Evolutionary conservation across 192 early-diverging fungal species (phyloP).

Genomic region (Radiomyces spectabilis): DNA sequence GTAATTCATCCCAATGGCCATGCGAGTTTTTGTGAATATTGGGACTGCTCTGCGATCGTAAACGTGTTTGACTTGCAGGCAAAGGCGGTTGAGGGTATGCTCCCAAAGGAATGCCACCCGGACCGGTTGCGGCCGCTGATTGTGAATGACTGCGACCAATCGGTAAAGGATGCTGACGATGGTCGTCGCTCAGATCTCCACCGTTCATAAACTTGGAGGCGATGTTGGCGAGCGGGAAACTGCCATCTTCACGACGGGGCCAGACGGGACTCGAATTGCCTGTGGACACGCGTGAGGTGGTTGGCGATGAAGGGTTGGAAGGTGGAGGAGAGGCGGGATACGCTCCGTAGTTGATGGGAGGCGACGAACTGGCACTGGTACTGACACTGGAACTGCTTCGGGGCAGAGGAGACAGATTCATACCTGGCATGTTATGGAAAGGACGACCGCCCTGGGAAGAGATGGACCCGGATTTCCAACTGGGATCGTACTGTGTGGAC

Average conservation of each 20-base stretch:
- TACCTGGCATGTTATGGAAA: constrained; percentile 9
- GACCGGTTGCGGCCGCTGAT: background rate
- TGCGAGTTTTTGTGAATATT: constrained; percentile 34
- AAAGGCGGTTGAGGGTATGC: background rate
- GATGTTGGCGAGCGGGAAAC: no score
- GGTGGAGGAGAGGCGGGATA: constrained; percentile 43
- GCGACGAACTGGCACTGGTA: constrained; percentile 5
- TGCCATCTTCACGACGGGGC: no score
- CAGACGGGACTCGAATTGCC: constrained; percentile 3
- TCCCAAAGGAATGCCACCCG: background rate
- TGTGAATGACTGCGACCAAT: constrained; percentile 28
- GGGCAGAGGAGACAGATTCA: constrained; percentile 18
- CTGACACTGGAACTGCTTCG: constrained; percentile 1
- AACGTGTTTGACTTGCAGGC: constrained; percentile 24
- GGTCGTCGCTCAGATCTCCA: no score
- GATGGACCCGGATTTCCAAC: background rate
- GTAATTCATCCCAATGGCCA: background rate
- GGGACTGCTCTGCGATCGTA: constrained; percentile 46
- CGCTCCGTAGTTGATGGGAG: constrained; percentile 12
- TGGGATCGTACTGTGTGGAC: no score
- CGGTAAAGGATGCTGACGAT: constrained; percentile 20
- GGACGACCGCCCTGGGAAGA: background rate
- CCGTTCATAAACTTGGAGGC: no score
- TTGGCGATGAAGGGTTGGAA: constrained; percentile 49
- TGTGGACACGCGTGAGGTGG: constrained; percentile 33